Evolutionary conservation across 371 early-diverging fungal species (phyloP).

Genomic region (Chytridium lagenaria): DNA sequence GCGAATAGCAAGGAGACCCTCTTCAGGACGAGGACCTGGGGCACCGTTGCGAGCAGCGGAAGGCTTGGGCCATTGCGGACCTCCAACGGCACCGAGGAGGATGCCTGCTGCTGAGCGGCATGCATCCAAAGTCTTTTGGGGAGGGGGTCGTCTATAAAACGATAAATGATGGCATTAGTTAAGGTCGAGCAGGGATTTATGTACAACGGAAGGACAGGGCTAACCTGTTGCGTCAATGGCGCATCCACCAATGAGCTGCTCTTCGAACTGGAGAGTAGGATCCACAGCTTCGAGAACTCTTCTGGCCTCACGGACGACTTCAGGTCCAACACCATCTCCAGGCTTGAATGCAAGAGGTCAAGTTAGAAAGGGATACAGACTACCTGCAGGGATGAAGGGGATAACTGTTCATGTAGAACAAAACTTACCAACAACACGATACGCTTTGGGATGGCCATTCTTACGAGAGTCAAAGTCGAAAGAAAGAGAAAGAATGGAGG

Average conservation of each 20-base stretch:
- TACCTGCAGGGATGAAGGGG: neutral
- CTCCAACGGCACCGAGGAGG: slow-evolving; percentile 96
- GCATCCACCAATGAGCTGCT: slow-evolving; percentile 87
- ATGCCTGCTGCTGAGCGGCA: slow-evolving; percentile 87
- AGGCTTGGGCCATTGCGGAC: slow-evolving; percentile 87
- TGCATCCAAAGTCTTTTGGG: slow-evolving; percentile 74
- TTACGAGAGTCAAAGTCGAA: no score
- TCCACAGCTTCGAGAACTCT: slow-evolving; percentile 83
- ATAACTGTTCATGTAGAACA: neutral
- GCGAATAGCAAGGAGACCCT: slow-evolving; percentile 89
- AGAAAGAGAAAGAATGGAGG: no score
- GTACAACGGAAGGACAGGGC: slow-evolving; percentile 2
- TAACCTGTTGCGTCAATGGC: slow-evolving; percentile 91
- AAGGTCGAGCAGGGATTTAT: neutral
- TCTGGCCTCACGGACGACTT: slow-evolving; percentile 88
- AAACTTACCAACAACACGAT: neutral
- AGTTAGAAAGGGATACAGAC: neutral
- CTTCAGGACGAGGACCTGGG: slow-evolving; percentile 88
- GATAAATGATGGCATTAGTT: neutral
- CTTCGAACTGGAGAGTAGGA: slow-evolving; percentile 71
- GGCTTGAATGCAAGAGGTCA: slow-evolving; percentile 44
- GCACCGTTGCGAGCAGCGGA: slow-evolving; percentile 53
- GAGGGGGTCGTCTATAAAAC: slow-evolving; percentile 79
- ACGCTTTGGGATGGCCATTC: neutral
- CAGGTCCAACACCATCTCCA: slow-evolving; percentile 97